phyloP scores from a whole-genome alignment of 768 basidiomycete genomes.

The Mycena leptocephala region DNA sequence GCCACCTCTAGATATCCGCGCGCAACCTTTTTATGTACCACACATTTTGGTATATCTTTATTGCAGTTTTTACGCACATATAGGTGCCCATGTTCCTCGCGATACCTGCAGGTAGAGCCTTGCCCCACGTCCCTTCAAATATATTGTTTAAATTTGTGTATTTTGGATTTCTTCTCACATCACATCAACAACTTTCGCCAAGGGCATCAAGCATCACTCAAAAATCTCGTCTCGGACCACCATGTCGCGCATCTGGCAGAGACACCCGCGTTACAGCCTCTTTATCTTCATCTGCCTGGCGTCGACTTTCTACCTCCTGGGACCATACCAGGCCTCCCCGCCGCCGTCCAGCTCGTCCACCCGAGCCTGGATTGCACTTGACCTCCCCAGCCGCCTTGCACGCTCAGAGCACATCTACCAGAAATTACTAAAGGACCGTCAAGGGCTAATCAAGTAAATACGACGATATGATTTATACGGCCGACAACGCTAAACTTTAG shows the following conservation, averaged over 20 bases:
- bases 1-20: constrained; percentile 29
- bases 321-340: constrained; percentile 49
- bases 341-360: not conserved
- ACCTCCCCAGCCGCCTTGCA: constrained; percentile 57
- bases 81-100: not conserved
- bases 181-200: not conserved
- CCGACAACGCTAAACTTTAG: no score
- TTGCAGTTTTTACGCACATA: not conserved
- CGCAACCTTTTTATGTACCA: constrained; percentile 8
- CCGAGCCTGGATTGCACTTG: constrained; percentile 45
- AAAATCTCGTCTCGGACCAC: not conserved
- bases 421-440: constrained; percentile 57
- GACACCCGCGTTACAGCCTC: constrained; percentile 70
- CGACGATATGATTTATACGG: not conserved
- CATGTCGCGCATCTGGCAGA: constrained; percentile 47
- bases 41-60: constrained; percentile 7
- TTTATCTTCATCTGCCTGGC: constrained; percentile 59
- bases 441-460: constrained; percentile 59
- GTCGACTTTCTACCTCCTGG: constrained; percentile 65
- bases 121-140: not conserved
- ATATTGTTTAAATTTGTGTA: no score
- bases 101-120: no score
- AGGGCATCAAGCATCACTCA: not conserved
- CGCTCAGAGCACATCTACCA: constrained; percentile 65
- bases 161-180: no score